phyloP scores from a whole-genome alignment of 1,139 yeast genomes.

The Yarrowia galli region DNA sequence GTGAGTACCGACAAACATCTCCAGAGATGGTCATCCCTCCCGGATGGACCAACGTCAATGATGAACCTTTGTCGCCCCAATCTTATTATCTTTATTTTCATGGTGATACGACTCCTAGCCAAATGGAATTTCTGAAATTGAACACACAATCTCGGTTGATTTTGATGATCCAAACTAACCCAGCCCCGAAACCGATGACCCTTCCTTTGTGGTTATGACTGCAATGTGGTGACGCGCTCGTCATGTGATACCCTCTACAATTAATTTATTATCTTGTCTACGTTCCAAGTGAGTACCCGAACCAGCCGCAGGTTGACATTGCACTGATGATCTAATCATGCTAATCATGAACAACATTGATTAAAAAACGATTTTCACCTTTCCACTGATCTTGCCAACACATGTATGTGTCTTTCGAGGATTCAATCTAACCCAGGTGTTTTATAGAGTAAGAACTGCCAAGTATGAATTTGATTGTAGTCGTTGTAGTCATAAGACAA shows the following conservation, averaged over 20 bases:
- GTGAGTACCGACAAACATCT: slow-evolving; percentile 22
- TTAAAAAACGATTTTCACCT: slow-evolving; percentile 36
- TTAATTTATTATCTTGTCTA: slow-evolving; percentile 17
- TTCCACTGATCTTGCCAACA: slow-evolving; percentile 26
- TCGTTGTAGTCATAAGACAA: too few species aligned
- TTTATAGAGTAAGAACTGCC: slow-evolving; percentile 1
- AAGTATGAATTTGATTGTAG: not conserved
- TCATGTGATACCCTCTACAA: slow-evolving; percentile 22
- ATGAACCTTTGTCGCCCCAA: slow-evolving; percentile 39
- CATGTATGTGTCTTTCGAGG: not conserved
- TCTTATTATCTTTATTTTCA: slow-evolving; percentile 38
- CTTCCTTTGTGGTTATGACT: not conserved
- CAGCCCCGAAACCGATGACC: slow-evolving; percentile 7
- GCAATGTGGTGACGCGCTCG: too few species aligned
- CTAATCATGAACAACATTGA: slow-evolving; percentile 37
- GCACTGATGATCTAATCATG: slow-evolving; percentile 38
- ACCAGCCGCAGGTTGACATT: not conserved
- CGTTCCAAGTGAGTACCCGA: slow-evolving; percentile 18
- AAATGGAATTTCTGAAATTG: slow-evolving; percentile 31
- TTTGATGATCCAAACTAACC: slow-evolving; percentile 20
- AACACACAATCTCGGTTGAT: slow-evolving; percentile 5
- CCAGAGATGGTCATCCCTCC: not conserved
- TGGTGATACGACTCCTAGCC: slow-evolving; percentile 38
- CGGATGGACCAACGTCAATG: slow-evolving; percentile 20
- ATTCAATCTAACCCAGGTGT: slow-evolving; percentile 23